Percentiles rank a stretch among this genome's conserved stretches.
Conservation (phyloP, 306 rosid species). For the Lagenaria siceraria region DNA sequence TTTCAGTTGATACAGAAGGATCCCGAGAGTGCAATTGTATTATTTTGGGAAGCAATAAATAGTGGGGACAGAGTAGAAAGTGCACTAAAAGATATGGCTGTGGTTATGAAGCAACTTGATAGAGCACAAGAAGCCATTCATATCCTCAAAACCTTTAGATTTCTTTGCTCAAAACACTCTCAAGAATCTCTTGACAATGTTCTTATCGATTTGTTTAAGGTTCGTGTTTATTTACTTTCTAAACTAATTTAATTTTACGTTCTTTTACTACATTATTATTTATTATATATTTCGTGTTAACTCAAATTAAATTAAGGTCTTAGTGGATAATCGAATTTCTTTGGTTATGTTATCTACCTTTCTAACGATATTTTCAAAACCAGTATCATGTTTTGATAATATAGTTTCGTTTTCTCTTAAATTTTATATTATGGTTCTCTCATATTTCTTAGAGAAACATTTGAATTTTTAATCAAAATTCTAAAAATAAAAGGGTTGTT, state of each 20-base stretch:
- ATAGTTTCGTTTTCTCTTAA: too few relatives aligned
- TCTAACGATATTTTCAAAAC: too few relatives aligned
- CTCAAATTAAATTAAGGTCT: too few relatives aligned
- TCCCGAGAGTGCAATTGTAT: constrained; percentile 55
- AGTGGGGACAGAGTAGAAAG: constrained; percentile 76
- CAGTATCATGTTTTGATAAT: too few relatives aligned
- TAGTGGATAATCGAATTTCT: too few relatives aligned
- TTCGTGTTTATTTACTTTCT: not conserved
- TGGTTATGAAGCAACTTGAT: constrained; percentile 76
- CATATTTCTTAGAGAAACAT: too few relatives aligned
- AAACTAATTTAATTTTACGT: not conserved
- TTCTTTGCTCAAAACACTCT: constrained; percentile 63
- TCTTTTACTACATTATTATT: too few relatives aligned
- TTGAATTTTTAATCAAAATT: too few relatives aligned
- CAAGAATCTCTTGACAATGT: constrained; percentile 89
- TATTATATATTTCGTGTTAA: too few relatives aligned
- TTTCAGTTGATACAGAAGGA: constrained; percentile 66
- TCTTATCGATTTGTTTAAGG: constrained; percentile 78
- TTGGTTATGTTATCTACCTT: too few relatives aligned
- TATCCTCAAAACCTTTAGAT: constrained; percentile 53
- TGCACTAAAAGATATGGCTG: constrained; percentile 88
- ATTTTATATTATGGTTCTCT: too few relatives aligned
- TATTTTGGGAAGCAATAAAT: constrained; percentile 83
- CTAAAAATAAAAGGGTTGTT: too few relatives aligned
- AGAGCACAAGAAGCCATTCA: constrained; percentile 81